These are phyloP conservation scores for Wickerhamiella allomyrinae DNA, from an alignment of 805 yeast species.

Conservation along the genomic window DNA sequence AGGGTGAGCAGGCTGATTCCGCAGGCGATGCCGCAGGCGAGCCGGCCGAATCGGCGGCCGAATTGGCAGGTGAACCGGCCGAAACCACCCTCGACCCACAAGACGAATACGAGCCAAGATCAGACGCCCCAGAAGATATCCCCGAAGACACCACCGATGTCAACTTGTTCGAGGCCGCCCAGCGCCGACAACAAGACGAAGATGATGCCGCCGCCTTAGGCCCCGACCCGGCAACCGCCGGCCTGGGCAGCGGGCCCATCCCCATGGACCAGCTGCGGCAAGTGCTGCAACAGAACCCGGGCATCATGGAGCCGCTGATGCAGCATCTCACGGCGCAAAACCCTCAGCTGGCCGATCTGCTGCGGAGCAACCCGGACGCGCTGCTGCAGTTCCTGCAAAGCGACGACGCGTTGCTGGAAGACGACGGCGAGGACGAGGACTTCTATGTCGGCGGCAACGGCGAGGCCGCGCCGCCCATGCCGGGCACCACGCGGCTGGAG, in stretches of 20 bases:
- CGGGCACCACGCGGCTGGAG: slow-evolving; percentile 22
- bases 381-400: slow-evolving; percentile 56
- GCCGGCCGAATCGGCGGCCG: slow-evolving; percentile 16
- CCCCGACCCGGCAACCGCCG: slow-evolving; percentile 21
- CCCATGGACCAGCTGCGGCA: slow-evolving; percentile 51
- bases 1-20: slow-evolving; percentile 7
- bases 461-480: slow-evolving; percentile 21
- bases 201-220: slow-evolving; percentile 20
- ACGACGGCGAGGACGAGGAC: slow-evolving; percentile 28
- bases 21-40: slow-evolving; percentile 22
- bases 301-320: slow-evolving; percentile 67
- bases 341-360: slow-evolving; percentile 61
- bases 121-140: too few relatives aligned
- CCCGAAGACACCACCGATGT: slow-evolving; percentile 22
- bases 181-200: slow-evolving; percentile 21
- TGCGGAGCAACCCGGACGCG: slow-evolving; percentile 57
- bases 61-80: slow-evolving; percentile 17
- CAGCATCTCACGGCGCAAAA: slow-evolving; percentile 68
- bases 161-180: slow-evolving; percentile 28
- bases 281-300: slow-evolving; percentile 74
- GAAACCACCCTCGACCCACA: slow-evolving; percentile 8
- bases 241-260: slow-evolving; percentile 25
- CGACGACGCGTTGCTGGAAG: slow-evolving; percentile 17
- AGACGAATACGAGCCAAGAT: too few relatives aligned
- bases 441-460: slow-evolving; percentile 29